These are phyloP conservation scores for Pyrenochaeta sp. DNA, from an alignment of 2,329 filamentous ascomycete species.

Conservation along the genomic window DNA sequence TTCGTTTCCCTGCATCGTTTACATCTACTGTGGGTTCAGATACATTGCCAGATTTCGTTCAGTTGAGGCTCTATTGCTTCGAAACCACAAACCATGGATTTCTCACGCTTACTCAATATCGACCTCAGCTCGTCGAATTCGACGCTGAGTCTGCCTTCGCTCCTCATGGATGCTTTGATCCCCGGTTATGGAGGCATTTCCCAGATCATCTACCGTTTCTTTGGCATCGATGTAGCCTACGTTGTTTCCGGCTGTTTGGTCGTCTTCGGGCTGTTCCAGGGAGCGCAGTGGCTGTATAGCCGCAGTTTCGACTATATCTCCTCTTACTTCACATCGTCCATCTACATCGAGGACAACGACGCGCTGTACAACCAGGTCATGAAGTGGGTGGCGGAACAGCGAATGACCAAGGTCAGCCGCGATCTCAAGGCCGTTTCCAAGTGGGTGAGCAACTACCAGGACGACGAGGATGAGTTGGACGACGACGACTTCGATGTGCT, in stretches of 20 bases:
- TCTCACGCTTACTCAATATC: slow-evolving; percentile 26
- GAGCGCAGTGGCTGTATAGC: slow-evolving; percentile 46
- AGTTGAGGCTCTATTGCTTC: background rate
- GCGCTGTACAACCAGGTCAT: slow-evolving; percentile 53
- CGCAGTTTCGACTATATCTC: slow-evolving; percentile 41
- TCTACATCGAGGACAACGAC: slow-evolving; percentile 56
- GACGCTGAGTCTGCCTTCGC: slow-evolving; percentile 51
- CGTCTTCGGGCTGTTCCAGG: slow-evolving; percentile 51
- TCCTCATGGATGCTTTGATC: slow-evolving; percentile 58
- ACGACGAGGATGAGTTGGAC: slow-evolving; percentile 42
- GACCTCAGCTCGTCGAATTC: slow-evolving; percentile 22
- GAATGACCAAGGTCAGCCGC: slow-evolving; percentile 46
- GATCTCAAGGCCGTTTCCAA: slow-evolving; percentile 52
- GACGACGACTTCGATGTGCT: slow-evolving; percentile 46
- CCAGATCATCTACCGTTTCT: slow-evolving; percentile 49
- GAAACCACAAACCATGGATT: slow-evolving; percentile 26
- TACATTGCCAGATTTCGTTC: background rate
- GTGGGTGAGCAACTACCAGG: slow-evolving; percentile 41
- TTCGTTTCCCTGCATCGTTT: background rate
- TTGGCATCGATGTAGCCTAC: slow-evolving; percentile 59
- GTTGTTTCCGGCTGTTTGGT: slow-evolving; percentile 54
- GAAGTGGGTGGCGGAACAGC: slow-evolving; percentile 54
- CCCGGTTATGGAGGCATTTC: slow-evolving; percentile 60
- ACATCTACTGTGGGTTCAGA: background rate
- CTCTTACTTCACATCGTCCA: slow-evolving; percentile 49